Conservation (phyloP, 2,329 filamentous ascomycete genomes). For the Colletotrichum liaoningense region DNA sequence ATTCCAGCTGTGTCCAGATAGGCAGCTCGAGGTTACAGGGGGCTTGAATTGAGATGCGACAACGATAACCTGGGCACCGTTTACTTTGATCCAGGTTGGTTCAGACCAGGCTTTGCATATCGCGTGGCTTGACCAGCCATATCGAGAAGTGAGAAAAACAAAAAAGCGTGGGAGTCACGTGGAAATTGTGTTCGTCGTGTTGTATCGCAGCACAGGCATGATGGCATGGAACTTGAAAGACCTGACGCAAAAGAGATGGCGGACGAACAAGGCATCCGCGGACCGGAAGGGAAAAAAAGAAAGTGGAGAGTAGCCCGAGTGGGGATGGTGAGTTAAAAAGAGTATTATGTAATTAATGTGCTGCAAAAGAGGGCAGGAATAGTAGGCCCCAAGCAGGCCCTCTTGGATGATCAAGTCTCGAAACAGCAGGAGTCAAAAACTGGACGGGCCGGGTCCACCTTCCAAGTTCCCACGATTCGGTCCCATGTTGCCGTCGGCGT, state of each 20-base stretch:
- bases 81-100: neutral
- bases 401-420: conserved; percentile 18
- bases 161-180: conserved; percentile 14
- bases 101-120: neutral
- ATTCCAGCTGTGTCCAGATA: neutral
- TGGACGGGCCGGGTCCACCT: conserved; percentile 29
- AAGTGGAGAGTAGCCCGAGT: neutral
- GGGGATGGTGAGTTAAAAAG: neutral
- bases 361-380: neutral
- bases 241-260: neutral
- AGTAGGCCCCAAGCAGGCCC: neutral
- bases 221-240: neutral
- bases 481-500: conserved; percentile 20
- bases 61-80: neutral
- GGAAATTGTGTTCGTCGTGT: neutral
- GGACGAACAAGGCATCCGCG: neutral
- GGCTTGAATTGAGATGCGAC: neutral
- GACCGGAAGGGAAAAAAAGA: neutral
- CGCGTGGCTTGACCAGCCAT: neutral
- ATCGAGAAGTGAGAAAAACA: neutral
- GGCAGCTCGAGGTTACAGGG: neutral
- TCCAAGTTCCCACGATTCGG: conserved; percentile 16
- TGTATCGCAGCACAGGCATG: neutral
- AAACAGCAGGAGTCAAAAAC: conserved; percentile 30
- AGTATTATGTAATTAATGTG: neutral